Conservation (phyloP, 306 rosid genomes). For the Gastrolobium bilobum region DNA sequence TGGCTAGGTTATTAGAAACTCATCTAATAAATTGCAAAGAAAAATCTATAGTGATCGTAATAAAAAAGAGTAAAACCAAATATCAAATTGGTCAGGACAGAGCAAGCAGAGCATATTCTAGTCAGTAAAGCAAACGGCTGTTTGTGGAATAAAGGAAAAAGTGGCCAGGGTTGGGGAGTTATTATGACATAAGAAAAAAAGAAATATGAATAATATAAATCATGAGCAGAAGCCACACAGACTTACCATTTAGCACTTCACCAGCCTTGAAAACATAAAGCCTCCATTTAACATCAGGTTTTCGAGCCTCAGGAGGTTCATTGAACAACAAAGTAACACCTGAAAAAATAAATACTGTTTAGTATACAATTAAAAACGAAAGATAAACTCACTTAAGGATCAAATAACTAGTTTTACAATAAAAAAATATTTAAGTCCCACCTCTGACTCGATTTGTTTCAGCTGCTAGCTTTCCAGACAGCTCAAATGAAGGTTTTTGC, state of each 20-base stretch:
- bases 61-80: conserved; percentile 1
- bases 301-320: conserved; percentile 89
- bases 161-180: conserved; percentile 4
- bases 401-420: conserved; percentile 19
- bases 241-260: conserved; percentile 87
- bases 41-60: conserved; percentile 18
- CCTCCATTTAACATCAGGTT: conserved; percentile 91
- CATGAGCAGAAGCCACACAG: conserved; percentile 30
- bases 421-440: conserved; percentile 44
- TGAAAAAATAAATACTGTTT: conserved; percentile 51
- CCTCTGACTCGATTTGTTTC: conserved; percentile 96
- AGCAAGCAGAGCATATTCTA: conserved; percentile 33
- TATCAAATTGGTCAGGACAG: conserved; percentile 16
- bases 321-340: conserved; percentile 84
- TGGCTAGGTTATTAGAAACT: conserved; percentile 31
- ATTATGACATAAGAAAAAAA: not conserved
- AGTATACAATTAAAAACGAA: conserved; percentile 40
- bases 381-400: conserved; percentile 7
- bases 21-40: conserved; percentile 11
- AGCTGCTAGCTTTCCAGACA: conserved; percentile 98
- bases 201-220: conserved; percentile 8
- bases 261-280: conserved; percentile 98
- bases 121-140: conserved; percentile 19
- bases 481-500: conserved; percentile 95
- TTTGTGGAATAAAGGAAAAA: not conserved